A percentile compares a stretch with the other conserved stretches of the same genome.
Conservation (phyloP, 495 filamentous ascomycete genomes). For the Trichoderma virens region DNA sequence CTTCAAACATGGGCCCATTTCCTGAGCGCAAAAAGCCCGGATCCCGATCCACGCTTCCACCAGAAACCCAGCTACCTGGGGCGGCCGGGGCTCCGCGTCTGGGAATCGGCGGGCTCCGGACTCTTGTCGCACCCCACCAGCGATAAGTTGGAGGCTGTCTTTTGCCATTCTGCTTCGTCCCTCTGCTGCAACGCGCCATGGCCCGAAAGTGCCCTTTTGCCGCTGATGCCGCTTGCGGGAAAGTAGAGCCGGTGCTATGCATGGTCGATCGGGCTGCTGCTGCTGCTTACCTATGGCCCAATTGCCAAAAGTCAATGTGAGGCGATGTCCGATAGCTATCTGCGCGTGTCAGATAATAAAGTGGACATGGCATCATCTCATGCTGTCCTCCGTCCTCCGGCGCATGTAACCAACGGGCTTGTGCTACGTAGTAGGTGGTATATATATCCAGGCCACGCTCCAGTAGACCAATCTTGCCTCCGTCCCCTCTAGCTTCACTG, state of each 20-base stretch:
- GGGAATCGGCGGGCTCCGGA: slow-evolving; percentile 6
- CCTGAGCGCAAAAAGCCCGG: background rate
- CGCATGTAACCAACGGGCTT: background rate
- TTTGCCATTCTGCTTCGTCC: no score
- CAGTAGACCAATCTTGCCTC: background rate
- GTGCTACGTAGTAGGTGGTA: background rate
- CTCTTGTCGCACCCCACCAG: background rate
- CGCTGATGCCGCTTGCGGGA: background rate
- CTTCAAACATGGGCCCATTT: background rate
- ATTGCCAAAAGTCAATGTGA: background rate
- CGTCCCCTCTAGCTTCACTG: background rate
- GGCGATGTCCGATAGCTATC: background rate
- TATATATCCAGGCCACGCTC: background rate
- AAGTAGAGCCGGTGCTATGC: background rate
- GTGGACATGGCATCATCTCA: background rate
- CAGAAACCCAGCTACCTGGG: background rate
- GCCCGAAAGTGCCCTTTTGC: background rate
- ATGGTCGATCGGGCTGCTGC: background rate
- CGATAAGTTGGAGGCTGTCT: background rate
- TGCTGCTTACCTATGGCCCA: background rate
- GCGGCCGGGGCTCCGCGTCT: background rate
- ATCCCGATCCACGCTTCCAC: background rate
- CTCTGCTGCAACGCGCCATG: background rate
- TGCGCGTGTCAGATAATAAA: background rate
- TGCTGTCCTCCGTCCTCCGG: no score